These are phyloP conservation scores for Tolypocladium pustulatum DNA, from an alignment of 2,329 filamentous ascomycete genomes.

Conservation along the genomic window DNA sequence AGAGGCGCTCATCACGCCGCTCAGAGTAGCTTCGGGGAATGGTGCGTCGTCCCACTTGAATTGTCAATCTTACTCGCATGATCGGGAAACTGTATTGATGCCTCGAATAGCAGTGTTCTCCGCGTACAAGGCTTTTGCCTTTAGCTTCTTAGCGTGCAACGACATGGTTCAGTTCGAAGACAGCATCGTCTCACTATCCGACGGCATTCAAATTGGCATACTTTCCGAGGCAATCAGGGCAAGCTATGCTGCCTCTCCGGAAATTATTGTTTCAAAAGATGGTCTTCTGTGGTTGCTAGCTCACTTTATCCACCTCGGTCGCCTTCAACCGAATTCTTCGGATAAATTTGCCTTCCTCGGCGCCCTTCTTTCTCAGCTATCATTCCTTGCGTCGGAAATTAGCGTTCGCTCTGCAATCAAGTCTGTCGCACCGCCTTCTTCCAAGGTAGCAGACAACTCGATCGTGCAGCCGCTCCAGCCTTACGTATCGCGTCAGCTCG, in stretches of 20 bases:
- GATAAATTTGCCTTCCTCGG: conserved; percentile 33
- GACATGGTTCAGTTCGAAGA: conserved; percentile 30
- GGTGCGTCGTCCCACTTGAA: conserved; percentile 7
- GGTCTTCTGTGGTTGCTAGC: conserved; percentile 54
- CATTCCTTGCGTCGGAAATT: conserved; percentile 40
- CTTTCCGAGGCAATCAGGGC: conserved; percentile 32
- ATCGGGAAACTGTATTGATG: neutral
- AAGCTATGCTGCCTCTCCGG: conserved; percentile 17
- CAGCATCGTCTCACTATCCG: conserved; percentile 24
- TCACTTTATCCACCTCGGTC: conserved; percentile 52
- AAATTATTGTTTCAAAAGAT: conserved; percentile 20
- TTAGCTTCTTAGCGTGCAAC: conserved; percentile 25
- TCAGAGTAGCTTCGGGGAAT: conserved; percentile 9
- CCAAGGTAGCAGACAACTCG: conserved; percentile 9
- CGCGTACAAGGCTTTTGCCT: conserved; percentile 25
- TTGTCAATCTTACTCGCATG: neutral
- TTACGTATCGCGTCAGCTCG: conserved; percentile 56
- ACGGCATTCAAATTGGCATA: conserved; percentile 24
- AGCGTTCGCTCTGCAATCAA: conserved; percentile 28
- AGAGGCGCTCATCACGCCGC: conserved; percentile 18
- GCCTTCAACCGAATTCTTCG: conserved; percentile 20
- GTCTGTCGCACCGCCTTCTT: conserved; percentile 1
- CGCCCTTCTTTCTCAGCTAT: conserved; percentile 43
- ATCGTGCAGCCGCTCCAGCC: conserved; percentile 25
- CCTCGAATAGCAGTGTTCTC: neutral